Base-by-base conservation (phyloP, 441 rosid genomes). In the Bruguiera hainesii region DNA sequence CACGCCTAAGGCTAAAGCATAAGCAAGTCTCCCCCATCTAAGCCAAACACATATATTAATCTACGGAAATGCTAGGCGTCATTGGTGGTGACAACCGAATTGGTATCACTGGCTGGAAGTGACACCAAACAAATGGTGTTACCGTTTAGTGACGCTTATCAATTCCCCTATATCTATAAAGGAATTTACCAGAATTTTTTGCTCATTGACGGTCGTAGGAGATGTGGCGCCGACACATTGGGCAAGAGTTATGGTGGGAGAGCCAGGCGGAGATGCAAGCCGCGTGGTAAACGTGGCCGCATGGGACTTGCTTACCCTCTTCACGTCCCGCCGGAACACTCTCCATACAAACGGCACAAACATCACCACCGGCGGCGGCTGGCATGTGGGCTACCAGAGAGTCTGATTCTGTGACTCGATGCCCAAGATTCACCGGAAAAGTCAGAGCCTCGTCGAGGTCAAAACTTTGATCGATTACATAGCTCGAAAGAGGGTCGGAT, bases 321-420 rank as follows among this genome's bases (percentile, higher is more conserved):
- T 13, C 13, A 3, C 37, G 68, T 11, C 18, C 57, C 3, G 66
- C 4, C 39, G 26, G 7, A 56, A 85, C 79, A 51, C 71, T 56
- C 33, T 85, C 87, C 84, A 82, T 82, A 72, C 89, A 84, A 4
- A 84, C 64, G 2, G 80, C 56, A 64, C 89, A 84, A 33, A 23
- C 70, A 31, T 72, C 71, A 1, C 61, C 71, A 1, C 61, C 73
- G 0, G 18, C 19, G 0, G 20, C 13, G 4, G 71, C 29, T 0
- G 82, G 80, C 78, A 79, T 59, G 57, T 59, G 46, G 2, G 73
- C 77, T 0, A 73, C 63, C 35, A 56, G 56, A 37, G 73, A 11
- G n/a, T 61, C 39, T 0, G 71, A 60, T 15, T 4, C 37, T 6
- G 51, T 20, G 42, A 53, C 16, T 33, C 31, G 51, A 19, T 28